phyloP scores from a whole-genome alignment of 169 alveolate genomes.

The Pseudocohnilembus persalinus region DNA sequence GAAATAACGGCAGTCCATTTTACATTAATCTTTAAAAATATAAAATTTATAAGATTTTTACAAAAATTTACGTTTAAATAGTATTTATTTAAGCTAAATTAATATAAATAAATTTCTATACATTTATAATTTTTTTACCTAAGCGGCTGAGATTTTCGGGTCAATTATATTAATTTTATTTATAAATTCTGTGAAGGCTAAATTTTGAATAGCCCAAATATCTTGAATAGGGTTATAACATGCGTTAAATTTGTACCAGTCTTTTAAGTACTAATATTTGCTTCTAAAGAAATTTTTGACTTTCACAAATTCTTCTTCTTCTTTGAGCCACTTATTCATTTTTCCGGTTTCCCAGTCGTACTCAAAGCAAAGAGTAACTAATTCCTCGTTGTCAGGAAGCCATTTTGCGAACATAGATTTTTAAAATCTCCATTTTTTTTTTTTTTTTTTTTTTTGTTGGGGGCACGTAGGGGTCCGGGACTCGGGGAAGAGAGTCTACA shows the following conservation, averaged over 20 bases:
- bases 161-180: constrained; percentile 55
- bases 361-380: constrained; percentile 57
- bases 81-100: too few species aligned
- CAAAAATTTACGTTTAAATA: too few species aligned
- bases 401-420: constrained; percentile 37
- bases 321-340: constrained; percentile 50
- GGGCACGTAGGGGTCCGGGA: constrained; percentile 44
- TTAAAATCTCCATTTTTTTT: constrained; percentile 48
- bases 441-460: constrained; percentile 54
- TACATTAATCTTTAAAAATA: constrained; percentile 53
- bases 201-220: constrained; percentile 58
- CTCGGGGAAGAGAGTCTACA: constrained; percentile 45
- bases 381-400: constrained; percentile 25
- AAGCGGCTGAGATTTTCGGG: constrained; percentile 45
- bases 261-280: constrained; percentile 44
- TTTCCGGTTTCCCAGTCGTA: constrained; percentile 63
- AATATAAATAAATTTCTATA: too few species aligned
- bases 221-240: constrained; percentile 58
- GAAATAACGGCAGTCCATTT: constrained; percentile 55
- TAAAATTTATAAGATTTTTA: too few species aligned
- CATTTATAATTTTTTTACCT: background rate
- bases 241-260: constrained; percentile 53
- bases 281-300: constrained; percentile 48
- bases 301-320: constrained; percentile 53
- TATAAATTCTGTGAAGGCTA: constrained; percentile 64